Evolutionary conservation across 2,329 filamentous ascomycete species (phyloP).

Genomic region (Fusarium austroafricanum): DNA sequence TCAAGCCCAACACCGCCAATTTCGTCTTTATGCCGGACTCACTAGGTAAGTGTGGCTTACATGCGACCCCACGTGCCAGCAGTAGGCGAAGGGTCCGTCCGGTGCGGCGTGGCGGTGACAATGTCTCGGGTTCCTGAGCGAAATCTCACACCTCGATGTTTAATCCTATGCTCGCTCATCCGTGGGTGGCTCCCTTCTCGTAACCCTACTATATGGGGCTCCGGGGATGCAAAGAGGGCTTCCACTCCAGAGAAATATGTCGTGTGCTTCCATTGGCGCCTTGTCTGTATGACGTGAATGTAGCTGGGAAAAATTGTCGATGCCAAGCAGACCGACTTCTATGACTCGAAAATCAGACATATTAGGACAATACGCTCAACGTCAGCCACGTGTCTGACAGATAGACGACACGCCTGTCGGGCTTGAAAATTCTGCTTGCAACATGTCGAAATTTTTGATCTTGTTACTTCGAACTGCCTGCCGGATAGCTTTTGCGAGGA

Average conservation of each 20-base stretch:
- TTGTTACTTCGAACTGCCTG: conserved; percentile 13
- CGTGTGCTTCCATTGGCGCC: conserved; percentile 16
- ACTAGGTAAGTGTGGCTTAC: conserved; percentile 41
- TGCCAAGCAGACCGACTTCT: conserved; percentile 20
- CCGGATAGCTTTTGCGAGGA: conserved; percentile 14
- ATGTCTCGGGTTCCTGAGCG: conserved; percentile 47
- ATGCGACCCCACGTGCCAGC: conserved; percentile 39
- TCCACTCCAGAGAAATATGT: conserved; percentile 20
- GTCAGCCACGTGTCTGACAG: conserved; percentile 30
- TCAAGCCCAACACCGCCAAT: conserved; percentile 44
- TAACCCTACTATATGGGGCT: conserved; percentile 35
- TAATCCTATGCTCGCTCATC: conserved; percentile 25
- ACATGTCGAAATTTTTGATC: conserved; percentile 14
- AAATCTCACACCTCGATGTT: conserved; percentile 27
- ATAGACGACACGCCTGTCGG: conserved; percentile 13
- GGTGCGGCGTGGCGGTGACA: conserved; percentile 43
- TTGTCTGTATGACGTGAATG: conserved; percentile 8
- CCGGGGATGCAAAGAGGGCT: conserved; percentile 15
- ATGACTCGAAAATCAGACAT: conserved; percentile 7
- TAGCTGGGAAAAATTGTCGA: conserved; percentile 6
- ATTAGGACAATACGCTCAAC: conserved; percentile 24
- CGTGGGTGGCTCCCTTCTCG: conserved; percentile 19
- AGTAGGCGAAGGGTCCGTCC: conserved; percentile 40
- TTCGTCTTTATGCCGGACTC: conserved; percentile 38
- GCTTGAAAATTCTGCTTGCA: conserved; percentile 17